Evolutionary conservation across 306 rosid genomes (phyloP).

Genomic region (Medicago truncatula): MtrunA17r5.0-ANR NC_053046.1:8556501-8557000

Average conservation of each 20-base stretch:
- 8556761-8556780: no score
- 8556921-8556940: no score
- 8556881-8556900: no score
- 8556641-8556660: slow-evolving; percentile 43
- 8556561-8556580: slow-evolving; percentile 7
- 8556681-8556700: slow-evolving; percentile 23
- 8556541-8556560: no score
- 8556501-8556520: slow-evolving; percentile 35
- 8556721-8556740: neutral
- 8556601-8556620: slow-evolving; percentile 41
- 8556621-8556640: slow-evolving; percentile 37
- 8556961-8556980: no score
- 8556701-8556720: slow-evolving; percentile 19
- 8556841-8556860: neutral
- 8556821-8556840: neutral
- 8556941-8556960: no score
- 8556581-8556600: slow-evolving; percentile 12
- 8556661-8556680: slow-evolving; percentile 24
- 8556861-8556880: no score
- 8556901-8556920: no score
- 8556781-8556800: no score
- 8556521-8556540: slow-evolving; percentile 30
- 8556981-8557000: no score
- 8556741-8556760: neutral
- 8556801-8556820: neutral